phyloP scores from a whole-genome alignment of 768 basidiomycete species.

The Leccinum variicolor region DNA sequence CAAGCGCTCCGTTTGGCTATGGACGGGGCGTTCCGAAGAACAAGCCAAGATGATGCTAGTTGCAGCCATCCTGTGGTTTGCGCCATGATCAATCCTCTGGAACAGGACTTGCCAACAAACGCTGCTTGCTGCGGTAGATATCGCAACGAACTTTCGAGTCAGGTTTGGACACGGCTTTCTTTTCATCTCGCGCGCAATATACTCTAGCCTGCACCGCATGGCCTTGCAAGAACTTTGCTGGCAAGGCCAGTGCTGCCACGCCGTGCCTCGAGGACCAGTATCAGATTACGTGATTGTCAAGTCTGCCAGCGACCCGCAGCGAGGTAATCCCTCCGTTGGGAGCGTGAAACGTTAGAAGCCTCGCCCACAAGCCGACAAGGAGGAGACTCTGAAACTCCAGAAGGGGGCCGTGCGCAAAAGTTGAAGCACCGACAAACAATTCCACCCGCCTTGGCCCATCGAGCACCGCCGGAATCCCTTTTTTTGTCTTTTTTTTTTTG shows the following conservation, averaged over 20 bases:
- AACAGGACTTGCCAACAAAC: background rate
- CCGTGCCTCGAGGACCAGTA: background rate
- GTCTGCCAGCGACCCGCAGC: background rate
- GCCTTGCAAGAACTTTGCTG: conserved; percentile 1
- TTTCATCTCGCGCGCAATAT: conserved; percentile 2
- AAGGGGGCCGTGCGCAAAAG: background rate
- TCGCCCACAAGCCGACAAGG: background rate
- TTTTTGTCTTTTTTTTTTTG: background rate
- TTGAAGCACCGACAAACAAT: conserved; percentile 3
- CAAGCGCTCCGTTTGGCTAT: background rate
- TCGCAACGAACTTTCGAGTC: background rate
- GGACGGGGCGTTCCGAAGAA: background rate
- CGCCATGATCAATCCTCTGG: background rate
- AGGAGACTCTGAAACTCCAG: background rate
- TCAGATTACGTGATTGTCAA: background rate
- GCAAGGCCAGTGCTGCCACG: conserved; percentile 1
- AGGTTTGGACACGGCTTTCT: background rate
- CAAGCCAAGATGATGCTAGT: background rate
- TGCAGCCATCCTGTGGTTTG: conserved; percentile 19
- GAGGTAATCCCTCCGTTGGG: background rate
- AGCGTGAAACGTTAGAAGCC: background rate
- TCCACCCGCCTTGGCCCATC: conserved; percentile 1
- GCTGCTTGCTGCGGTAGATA: background rate
- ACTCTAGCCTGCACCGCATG: conserved; percentile 2
- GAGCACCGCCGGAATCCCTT: background rate